Evolutionary conservation across 176 grass and related monocot species (phyloP).

Genomic region (Pontederia paniculata): DNA sequence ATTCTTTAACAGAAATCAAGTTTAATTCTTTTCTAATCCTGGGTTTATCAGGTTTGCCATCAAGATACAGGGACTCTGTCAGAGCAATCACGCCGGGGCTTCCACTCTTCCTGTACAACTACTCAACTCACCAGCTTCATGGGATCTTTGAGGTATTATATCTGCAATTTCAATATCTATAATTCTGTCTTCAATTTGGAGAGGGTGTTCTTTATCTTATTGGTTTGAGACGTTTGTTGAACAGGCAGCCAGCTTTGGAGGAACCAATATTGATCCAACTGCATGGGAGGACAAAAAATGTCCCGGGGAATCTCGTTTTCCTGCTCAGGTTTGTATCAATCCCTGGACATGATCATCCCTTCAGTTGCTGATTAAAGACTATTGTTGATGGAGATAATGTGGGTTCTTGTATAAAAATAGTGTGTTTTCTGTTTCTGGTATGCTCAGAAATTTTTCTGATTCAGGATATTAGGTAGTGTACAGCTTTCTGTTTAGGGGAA

Average conservation of each 20-base stretch:
- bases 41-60: slow-evolving; percentile 43
- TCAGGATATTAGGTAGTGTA: too few species aligned
- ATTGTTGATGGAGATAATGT: background rate
- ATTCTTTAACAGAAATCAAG: too few species aligned
- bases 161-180: background rate
- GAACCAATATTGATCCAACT: slow-evolving; percentile 82
- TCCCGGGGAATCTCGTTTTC: slow-evolving; percentile 91
- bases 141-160: slow-evolving; percentile 78
- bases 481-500: too few species aligned
- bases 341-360: background rate
- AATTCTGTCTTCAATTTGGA: background rate
- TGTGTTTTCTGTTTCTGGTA: background rate
- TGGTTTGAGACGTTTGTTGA: background rate
- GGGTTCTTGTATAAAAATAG: background rate
- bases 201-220: background rate
- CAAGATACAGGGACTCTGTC: slow-evolving; percentile 91
- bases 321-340: slow-evolving; percentile 56
- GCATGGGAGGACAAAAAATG: slow-evolving; percentile 99
- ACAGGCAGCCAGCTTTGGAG: slow-evolving; percentile 90
- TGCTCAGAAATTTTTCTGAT: too few species aligned
- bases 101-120: slow-evolving; percentile 99
- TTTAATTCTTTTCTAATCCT: too few species aligned
- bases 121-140: slow-evolving; percentile 96
- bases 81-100: slow-evolving; percentile 81
- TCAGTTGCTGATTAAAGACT: background rate